Conservation (phyloP, 2,329 filamentous ascomycete species). For the Hymenoscyphus salicellus region DNA sequence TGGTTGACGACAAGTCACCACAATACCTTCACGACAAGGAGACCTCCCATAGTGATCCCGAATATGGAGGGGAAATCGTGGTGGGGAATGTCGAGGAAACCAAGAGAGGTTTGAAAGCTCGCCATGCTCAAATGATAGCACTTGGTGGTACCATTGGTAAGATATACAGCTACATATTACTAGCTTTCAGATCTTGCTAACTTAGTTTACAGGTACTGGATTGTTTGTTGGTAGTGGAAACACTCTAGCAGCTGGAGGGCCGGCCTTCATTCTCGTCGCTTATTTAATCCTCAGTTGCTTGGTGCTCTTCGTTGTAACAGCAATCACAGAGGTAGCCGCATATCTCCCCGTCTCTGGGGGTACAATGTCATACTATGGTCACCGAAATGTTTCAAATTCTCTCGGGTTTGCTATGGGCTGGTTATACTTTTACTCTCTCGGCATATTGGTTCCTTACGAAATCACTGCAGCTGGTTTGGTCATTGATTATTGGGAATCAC, state of each 20-base stretch:
- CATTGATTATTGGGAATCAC: conserved; percentile 43
- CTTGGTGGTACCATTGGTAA: conserved; percentile 43
- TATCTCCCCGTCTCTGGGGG: conserved; percentile 54
- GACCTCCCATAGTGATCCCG: conserved; percentile 11
- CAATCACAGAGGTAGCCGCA: conserved; percentile 56
- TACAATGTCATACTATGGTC: conserved; percentile 49
- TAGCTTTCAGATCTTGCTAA: conserved; percentile 1
- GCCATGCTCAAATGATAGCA: conserved; percentile 35
- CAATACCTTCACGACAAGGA: neutral
- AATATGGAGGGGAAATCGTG: conserved; percentile 2
- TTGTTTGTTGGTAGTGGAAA: conserved; percentile 45
- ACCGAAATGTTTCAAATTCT: conserved; percentile 44
- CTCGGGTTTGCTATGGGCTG: conserved; percentile 47
- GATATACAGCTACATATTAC: neutral
- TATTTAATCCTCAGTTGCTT: conserved; percentile 45
- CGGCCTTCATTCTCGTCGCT: conserved; percentile 44
- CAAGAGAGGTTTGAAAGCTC: conserved; percentile 33
- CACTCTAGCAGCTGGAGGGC: conserved; percentile 44
- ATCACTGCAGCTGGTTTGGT: conserved; percentile 43
- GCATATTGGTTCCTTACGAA: conserved; percentile 40
- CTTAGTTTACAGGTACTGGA: conserved; percentile 23
- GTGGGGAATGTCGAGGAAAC: conserved; percentile 16
- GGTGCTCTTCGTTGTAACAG: conserved; percentile 47
- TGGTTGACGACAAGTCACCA: conserved; percentile 2
- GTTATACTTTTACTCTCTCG: conserved; percentile 39